Conservation (phyloP, 306 rosid genomes). For the Neltuma alba region DNA sequence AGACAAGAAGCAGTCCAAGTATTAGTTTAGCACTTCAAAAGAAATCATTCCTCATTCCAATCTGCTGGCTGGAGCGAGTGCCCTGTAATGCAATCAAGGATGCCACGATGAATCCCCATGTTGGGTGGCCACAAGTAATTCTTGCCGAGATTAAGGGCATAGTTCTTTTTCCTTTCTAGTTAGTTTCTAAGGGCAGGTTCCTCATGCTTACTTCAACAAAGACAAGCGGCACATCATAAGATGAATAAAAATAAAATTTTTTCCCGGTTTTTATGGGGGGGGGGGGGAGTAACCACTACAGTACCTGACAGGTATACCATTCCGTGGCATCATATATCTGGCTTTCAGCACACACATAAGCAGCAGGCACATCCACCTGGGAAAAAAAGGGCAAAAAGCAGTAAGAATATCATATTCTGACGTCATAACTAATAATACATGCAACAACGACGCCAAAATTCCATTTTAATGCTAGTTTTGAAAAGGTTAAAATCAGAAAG, state of each 20-base stretch:
- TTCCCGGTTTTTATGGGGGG: not conserved
- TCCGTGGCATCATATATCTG: slow-evolving; percentile 85
- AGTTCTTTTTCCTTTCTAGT: not conserved
- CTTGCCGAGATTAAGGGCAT: not conserved
- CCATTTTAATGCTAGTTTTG: not conserved
- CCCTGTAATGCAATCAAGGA: not conserved
- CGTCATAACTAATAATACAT: slow-evolving; percentile 18
- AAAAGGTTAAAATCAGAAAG: slow-evolving; percentile 14
- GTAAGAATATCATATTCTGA: slow-evolving; percentile 30
- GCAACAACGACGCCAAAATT: not conserved
- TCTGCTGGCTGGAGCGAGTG: not conserved
- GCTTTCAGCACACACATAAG: slow-evolving; percentile 93
- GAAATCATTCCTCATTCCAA: not conserved
- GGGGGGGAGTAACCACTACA: not conserved
- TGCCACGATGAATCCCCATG: not conserved
- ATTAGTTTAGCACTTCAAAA: slow-evolving; percentile 1
- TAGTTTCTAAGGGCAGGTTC: not conserved
- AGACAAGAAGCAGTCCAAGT: slow-evolving; percentile 1
- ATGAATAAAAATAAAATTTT: slow-evolving; percentile 11
- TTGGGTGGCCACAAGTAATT: not conserved
- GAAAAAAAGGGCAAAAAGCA: slow-evolving; percentile 43
- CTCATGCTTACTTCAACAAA: not conserved
- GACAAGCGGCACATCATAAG: not conserved
- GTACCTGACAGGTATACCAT: slow-evolving; percentile 99
- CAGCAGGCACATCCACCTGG: slow-evolving; percentile 81